Conservation (phyloP, 2,329 filamentous ascomycete genomes). For the Pseudophaeomoniella oleicola region DNA sequence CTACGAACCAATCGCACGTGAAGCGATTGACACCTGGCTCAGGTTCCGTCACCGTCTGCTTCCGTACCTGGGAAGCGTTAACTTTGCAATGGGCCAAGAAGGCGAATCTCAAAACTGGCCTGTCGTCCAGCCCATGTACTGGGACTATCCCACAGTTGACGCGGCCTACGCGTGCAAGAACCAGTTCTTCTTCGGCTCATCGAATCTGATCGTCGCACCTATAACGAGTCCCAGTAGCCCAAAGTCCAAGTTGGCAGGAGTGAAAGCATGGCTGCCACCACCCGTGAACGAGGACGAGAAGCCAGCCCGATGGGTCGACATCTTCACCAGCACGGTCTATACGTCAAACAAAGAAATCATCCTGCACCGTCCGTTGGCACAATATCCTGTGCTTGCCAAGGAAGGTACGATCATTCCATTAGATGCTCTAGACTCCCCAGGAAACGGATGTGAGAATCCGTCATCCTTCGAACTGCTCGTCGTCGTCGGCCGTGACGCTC, state of each 20-base stretch:
- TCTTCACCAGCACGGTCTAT: constrained; percentile 44
- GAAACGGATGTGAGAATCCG: constrained; percentile 10
- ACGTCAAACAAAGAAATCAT: constrained; percentile 39
- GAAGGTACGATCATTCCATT: constrained; percentile 46
- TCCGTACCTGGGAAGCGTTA: constrained; percentile 47
- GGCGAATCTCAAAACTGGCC: constrained; percentile 32
- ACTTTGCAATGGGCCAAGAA: constrained; percentile 19
- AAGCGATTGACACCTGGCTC: constrained; percentile 35
- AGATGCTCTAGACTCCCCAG: constrained; percentile 20
- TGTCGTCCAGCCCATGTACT: constrained; percentile 48
- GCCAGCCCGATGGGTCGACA: constrained; percentile 36
- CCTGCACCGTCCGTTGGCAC: constrained; percentile 34
- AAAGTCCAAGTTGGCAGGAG: constrained; percentile 31
- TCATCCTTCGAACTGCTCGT: constrained; percentile 12
- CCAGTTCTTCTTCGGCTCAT: constrained; percentile 43
- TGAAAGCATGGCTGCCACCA: constrained; percentile 43
- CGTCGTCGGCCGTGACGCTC: constrained; percentile 30
- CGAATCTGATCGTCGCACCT: constrained; percentile 39
- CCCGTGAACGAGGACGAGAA: constrained; percentile 1
- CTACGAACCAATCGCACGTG: constrained; percentile 31
- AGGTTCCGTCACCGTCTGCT: constrained; percentile 43
- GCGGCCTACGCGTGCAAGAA: constrained; percentile 43
- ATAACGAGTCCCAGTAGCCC: constrained; percentile 37
- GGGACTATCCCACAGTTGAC: constrained; percentile 37
- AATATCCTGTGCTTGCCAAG: constrained; percentile 38